phyloP scores from a whole-genome alignment of 2,329 filamentous ascomycete species.

The Chaetomium olivaceum region DNA sequence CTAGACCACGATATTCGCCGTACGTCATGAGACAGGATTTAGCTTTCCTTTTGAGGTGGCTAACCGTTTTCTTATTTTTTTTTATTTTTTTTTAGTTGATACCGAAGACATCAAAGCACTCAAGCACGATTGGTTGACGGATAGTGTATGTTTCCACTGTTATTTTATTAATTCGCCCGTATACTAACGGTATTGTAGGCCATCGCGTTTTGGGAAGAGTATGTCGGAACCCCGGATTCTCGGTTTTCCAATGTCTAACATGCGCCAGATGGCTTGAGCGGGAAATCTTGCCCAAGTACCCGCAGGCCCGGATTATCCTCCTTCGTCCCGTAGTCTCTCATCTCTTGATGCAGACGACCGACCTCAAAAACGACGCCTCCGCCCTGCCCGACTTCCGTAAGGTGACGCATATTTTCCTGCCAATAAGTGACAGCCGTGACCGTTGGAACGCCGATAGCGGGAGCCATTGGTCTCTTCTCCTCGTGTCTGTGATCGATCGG shows the following conservation, averaged over 20 bases:
- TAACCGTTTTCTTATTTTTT: constrained; percentile 4
- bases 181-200: constrained; percentile 56
- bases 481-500: constrained; percentile 85
- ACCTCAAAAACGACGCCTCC: constrained; percentile 57
- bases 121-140: constrained; percentile 92
- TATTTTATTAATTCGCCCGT: background rate
- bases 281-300: constrained; percentile 78
- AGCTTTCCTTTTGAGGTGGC: background rate
- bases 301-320: constrained; percentile 82
- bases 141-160: constrained; percentile 68
- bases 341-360: constrained; percentile 75
- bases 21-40: constrained; percentile 27
- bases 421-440: constrained; percentile 85
- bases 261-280: constrained; percentile 73
- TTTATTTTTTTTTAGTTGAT: constrained; percentile 66
- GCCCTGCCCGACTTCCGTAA: constrained; percentile 78
- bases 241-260: constrained; percentile 7
- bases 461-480: constrained; percentile 89
- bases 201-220: constrained; percentile 98
- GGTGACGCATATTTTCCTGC: constrained; percentile 91
- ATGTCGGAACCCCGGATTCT: constrained; percentile 38
- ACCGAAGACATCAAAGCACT: constrained; percentile 86
- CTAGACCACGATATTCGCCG: constrained; percentile 32
- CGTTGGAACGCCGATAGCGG: constrained; percentile 80
- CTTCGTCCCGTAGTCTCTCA: constrained; percentile 92